Base-by-base conservation (phyloP, 2,329 filamentous ascomycete species). In the Endothia cerciana region DNA sequence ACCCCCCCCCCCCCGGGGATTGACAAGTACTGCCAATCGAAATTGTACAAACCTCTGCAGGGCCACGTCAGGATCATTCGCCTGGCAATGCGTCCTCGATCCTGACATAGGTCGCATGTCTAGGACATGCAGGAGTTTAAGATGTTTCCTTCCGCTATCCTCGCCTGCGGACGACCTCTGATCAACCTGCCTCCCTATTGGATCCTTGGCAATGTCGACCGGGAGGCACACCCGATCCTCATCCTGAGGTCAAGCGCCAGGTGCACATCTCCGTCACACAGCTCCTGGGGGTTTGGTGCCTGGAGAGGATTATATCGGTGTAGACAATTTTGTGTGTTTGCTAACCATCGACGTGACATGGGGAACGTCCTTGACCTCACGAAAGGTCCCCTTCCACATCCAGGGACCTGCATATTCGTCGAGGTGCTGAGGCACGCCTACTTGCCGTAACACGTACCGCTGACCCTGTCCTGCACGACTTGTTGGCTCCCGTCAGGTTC, bases 61-160 rank as follows among this genome's bases (percentile, higher is more conserved):
- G 13, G 15, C 19, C 25, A 36, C 19, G 6, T 4, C 15, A 11
- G 41, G 15, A 40, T 53, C 60, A 65, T 41, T 43, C 53, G 63
- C 33, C 45, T 62, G 38, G 55, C 47, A 41, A n/a, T 63, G 36
- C 65, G 65, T 60, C 65, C 63, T 60, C 49, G 55, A 63, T 67
- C 49, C 62, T 65, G 65, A 65, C 60, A 63, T 43, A 67, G 63
- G 63, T 60, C 65, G 55, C 60, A 8, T 65, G 65, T 53, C 65
- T 61, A 19, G 65, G 53, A 51, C 43, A 51, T 22, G n/a, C 17
- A n/a, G 41, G 17, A 43, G 13, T 19, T 43, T 15, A 19, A 43
- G 17, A 13, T 43, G 15, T 19, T 1, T 47, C 4, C n/a, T 10
- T 10, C 17, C 43, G n/a, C 43, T n/a, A 19, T 11, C 4, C 19